phyloP scores from a whole-genome alignment of 768 basidiomycete species.

The Suillus fuscotomentosus region DNA sequence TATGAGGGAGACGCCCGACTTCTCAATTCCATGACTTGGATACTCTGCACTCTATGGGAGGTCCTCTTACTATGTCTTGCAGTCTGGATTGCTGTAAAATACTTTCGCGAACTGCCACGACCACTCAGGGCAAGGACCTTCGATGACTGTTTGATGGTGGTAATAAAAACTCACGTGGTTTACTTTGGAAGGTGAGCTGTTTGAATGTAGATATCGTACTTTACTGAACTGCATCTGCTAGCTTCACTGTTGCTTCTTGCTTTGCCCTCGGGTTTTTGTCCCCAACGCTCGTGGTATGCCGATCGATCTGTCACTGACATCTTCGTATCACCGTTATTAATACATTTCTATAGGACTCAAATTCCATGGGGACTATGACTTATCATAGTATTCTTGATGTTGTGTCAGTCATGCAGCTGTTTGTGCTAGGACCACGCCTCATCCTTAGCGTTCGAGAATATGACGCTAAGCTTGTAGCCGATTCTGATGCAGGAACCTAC shows the following conservation, averaged over 20 bases:
- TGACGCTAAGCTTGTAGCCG: neutral
- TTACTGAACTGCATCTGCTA: neutral
- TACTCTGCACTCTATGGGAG: neutral
- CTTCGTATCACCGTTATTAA: neutral
- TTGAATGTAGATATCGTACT: neutral
- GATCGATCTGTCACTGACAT: neutral
- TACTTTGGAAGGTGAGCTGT: neutral
- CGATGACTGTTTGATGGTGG: neutral
- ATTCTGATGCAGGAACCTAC: neutral
- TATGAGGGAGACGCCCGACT: neutral
- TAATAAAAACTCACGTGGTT: neutral
- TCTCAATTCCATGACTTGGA: neutral
- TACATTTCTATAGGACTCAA: neutral
- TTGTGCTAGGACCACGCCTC: neutral
- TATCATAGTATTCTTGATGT: neutral
- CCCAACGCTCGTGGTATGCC: neutral
- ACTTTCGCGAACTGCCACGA: neutral
- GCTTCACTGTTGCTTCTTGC: neutral
- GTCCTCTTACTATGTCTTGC: neutral
- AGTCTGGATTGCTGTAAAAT: neutral
- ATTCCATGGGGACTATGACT: neutral
- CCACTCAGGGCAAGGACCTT: neutral
- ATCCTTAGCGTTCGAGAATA: neutral
- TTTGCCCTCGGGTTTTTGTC: neutral
- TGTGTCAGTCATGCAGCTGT: neutral